phyloP scores from a whole-genome alignment of 441 rosid genomes.

The Pelargonium australe region DNA sequence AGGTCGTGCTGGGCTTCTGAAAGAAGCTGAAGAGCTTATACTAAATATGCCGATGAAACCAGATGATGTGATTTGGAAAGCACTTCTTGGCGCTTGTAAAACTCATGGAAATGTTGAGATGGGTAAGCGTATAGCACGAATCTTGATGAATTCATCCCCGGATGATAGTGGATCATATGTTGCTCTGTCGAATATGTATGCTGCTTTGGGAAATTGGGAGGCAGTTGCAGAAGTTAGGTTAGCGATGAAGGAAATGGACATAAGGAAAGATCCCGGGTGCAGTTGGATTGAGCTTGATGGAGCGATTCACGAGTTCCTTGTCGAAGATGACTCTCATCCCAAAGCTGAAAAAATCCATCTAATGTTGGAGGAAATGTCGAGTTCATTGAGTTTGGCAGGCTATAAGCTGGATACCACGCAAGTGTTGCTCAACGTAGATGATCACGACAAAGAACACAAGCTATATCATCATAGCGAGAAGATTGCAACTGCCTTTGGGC shows the following conservation, averaged over 20 bases:
- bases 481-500: conserved; percentile 52
- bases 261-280: conserved; percentile 63
- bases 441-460: conserved; percentile 39
- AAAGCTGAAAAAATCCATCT: conserved; percentile 36
- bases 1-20: conserved; percentile 34
- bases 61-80: conserved; percentile 48
- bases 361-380: conserved; percentile 43
- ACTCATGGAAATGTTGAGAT: conserved; percentile 40
- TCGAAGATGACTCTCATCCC: conserved; percentile 54
- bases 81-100: conserved; percentile 49
- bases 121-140: conserved; percentile 43
- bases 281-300: conserved; percentile 64
- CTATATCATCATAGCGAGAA: conserved; percentile 58
- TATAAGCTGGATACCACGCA: conserved; percentile 47
- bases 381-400: conserved; percentile 31
- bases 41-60: conserved; percentile 37
- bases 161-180: conserved; percentile 58
- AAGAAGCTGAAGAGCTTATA: conserved; percentile 44
- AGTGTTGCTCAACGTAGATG: conserved; percentile 46
- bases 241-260: conserved; percentile 53
- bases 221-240: conserved; percentile 49
- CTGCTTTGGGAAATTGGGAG: conserved; percentile 46
- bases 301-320: conserved; percentile 46
- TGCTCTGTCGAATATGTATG: conserved; percentile 55
- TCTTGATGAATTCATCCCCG: conserved; percentile 44